These are phyloP conservation scores for Perkinsus marinus DNA, from an alignment of 169 alveolate species.

Conservation along the genomic window DNA sequence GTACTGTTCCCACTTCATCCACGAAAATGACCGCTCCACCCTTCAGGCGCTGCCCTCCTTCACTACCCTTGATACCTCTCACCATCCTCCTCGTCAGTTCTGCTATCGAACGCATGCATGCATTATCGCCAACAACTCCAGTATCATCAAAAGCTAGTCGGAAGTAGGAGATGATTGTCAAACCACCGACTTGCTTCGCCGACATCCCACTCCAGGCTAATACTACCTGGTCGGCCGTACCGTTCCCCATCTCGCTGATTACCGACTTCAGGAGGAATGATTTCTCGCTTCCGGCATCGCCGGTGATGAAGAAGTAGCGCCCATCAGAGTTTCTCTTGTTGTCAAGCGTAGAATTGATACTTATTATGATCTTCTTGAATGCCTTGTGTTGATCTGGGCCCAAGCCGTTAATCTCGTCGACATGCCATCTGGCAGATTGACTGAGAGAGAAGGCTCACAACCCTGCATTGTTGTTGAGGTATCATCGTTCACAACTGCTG, in stretches of 20 bases:
- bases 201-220: not conserved
- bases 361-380: not conserved
- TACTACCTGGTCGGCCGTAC: not conserved
- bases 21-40: not conserved
- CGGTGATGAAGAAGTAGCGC: not conserved
- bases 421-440: too few species aligned
- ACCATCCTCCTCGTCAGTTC: not conserved
- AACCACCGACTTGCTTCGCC: not conserved
- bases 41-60: not conserved
- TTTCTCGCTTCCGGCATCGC: not conserved
- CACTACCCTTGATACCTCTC: not conserved
- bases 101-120: not conserved
- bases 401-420: too few species aligned
- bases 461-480: too few species aligned
- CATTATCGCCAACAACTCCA: not conserved
- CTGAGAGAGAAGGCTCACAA: too few species aligned
- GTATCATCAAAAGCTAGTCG: not conserved
- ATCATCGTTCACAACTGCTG: too few species aligned
- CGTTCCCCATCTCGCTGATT: not conserved
- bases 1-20: not conserved
- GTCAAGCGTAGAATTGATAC: not conserved
- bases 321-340: not conserved
- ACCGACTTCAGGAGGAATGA: not conserved
- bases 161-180: not conserved
- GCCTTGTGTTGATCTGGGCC: not conserved